Conservation (phyloP, 495 filamentous ascomycete genomes). For the Podospora appendiculata region DNA sequence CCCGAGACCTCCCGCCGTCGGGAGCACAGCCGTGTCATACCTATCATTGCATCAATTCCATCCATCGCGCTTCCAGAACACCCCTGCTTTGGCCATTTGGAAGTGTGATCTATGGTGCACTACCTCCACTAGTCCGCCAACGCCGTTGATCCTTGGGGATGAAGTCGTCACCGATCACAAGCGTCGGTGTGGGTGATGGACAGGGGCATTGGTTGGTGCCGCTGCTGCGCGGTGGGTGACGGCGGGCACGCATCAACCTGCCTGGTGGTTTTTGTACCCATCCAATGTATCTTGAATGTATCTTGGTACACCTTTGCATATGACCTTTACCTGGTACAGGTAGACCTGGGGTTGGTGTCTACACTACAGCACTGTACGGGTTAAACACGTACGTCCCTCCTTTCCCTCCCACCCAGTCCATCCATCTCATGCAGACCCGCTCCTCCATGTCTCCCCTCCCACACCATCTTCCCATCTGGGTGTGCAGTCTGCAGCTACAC, state of each 20-base stretch:
- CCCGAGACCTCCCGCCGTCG: slow-evolving; percentile 15
- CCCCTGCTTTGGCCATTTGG: slow-evolving; percentile 4
- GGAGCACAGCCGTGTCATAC: slow-evolving; percentile 12
- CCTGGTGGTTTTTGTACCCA: too few species aligned
- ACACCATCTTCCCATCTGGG: slow-evolving; percentile 10
- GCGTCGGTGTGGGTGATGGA: slow-evolving; percentile 14
- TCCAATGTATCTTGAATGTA: too few species aligned
- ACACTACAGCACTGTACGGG: too few species aligned
- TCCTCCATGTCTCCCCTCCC: too few species aligned
- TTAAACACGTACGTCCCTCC: too few species aligned
- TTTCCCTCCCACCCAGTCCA: neutral
- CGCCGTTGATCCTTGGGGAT: slow-evolving; percentile 21
- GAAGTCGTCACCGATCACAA: slow-evolving; percentile 17
- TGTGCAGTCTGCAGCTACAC: slow-evolving; percentile 14
- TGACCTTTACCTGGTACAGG: too few species aligned
- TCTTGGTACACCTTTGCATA: too few species aligned
- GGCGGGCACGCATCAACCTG: too few species aligned
- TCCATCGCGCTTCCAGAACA: slow-evolving; percentile 1
- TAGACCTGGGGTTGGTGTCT: too few species aligned
- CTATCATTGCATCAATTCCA: slow-evolving; percentile 5
- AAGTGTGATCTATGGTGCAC: too few species aligned
- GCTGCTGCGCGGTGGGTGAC: neutral
- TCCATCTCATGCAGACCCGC: slow-evolving; percentile 5
- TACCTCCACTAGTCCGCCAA: neutral
- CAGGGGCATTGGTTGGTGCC: neutral